These are phyloP conservation scores for Pseudognaphalium luteoalbum DNA, from an alignment of 129 eudicot species.

Conservation along the genomic window DNA sequence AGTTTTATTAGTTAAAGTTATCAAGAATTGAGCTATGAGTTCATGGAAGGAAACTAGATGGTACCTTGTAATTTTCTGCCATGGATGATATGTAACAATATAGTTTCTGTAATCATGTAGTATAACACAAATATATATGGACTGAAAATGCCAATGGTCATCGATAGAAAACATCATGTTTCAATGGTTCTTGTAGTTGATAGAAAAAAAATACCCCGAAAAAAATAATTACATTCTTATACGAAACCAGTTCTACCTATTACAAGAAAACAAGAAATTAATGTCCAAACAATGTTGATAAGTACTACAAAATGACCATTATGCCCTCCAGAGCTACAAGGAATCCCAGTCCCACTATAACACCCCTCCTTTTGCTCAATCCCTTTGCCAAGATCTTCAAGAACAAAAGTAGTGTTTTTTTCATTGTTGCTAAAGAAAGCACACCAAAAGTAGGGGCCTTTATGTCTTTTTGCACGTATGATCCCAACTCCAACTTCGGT, in stretches of 20 bases:
- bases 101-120: background rate
- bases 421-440: constrained; percentile 52
- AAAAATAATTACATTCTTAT: constrained; percentile 11
- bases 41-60: background rate
- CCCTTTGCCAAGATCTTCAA: constrained; percentile 83
- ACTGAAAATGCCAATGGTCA: background rate
- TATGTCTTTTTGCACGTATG: constrained; percentile 52
- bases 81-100: background rate
- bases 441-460: constrained; percentile 85
- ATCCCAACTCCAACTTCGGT: constrained; percentile 80
- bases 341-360: constrained; percentile 55
- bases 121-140: background rate
- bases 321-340: constrained; percentile 52
- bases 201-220: background rate
- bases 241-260: constrained; percentile 2
- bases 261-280: constrained; percentile 22
- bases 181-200: background rate
- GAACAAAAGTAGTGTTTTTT: constrained; percentile 61
- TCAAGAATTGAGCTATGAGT: background rate
- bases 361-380: constrained; percentile 83
- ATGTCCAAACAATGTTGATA: background rate
- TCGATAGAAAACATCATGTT: constrained; percentile 10
- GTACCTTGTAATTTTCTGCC: background rate
- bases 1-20: constrained; percentile 36
- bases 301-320: constrained; percentile 11